phyloP scores from a whole-genome alignment of 305 asterid species.

The Rubia balearica region DNA sequence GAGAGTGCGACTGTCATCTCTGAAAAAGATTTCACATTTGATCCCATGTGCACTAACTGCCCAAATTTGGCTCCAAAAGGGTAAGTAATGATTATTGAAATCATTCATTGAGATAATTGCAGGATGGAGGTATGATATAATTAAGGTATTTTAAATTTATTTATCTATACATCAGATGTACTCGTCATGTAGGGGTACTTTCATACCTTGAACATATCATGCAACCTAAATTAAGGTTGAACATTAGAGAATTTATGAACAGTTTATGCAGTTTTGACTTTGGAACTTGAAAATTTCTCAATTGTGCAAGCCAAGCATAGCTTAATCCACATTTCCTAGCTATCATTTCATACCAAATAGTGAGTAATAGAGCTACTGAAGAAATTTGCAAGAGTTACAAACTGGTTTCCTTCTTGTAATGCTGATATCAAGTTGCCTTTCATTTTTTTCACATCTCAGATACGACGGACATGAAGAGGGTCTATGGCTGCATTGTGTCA shows the following conservation, averaged over 20 bases:
- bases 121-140: neutral
- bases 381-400: neutral
- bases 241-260: neutral
- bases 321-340: neutral
- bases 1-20: constrained; percentile 29
- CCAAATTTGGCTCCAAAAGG: constrained; percentile 88
- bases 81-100: constrained; percentile 34
- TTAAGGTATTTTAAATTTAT: neutral
- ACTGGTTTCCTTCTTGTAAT: neutral
- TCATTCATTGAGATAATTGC: neutral
- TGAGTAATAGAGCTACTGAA: neutral
- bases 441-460: constrained; percentile 32
- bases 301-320: neutral
- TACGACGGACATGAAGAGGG: constrained; percentile 74
- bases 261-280: neutral
- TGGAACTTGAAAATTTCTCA: neutral
- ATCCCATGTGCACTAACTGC: constrained; percentile 94
- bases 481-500: constrained; percentile 82
- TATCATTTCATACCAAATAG: neutral
- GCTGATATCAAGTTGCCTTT: neutral
- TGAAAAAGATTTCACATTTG: constrained; percentile 46
- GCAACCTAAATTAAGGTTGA: neutral
- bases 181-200: neutral
- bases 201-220: neutral
- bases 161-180: neutral